A percentile compares a stretch with the other conserved stretches of the same genome.
These are phyloP conservation scores for Fraxinus americana DNA, from an alignment of 257 asterid species.

Conservation along the genomic window DNA sequence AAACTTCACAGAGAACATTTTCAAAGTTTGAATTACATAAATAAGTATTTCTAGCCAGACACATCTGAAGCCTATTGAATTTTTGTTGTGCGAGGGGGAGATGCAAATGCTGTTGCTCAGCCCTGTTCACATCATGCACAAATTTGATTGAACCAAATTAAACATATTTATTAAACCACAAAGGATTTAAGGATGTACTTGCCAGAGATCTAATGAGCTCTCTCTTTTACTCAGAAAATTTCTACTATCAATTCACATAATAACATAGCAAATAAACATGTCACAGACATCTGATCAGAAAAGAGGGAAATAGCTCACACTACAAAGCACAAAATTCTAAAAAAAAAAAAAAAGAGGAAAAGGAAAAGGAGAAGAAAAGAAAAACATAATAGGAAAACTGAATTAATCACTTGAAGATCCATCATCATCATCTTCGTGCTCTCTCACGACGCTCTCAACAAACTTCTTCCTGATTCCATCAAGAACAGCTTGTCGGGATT, in stretches of 20 bases:
- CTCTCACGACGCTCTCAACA: constrained; percentile 76
- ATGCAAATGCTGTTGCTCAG: no score
- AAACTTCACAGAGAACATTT: no score
- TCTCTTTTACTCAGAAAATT: background rate
- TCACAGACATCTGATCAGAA: background rate
- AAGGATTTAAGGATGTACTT: no score
- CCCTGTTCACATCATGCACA: no score
- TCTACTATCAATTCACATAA: background rate
- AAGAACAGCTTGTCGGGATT: constrained; percentile 73
- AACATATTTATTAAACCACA: no score
- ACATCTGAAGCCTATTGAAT: no score
- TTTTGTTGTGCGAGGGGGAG: no score
- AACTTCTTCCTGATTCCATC: constrained; percentile 81
- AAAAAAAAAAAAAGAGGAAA: no score
- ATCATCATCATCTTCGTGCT: constrained; percentile 77
- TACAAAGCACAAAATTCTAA: background rate
- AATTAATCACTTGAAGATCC: constrained; percentile 78
- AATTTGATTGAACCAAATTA: no score
- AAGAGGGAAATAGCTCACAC: background rate
- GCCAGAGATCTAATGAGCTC: no score
- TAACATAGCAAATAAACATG: background rate
- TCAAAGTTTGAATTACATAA: no score
- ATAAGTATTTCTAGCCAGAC: no score
- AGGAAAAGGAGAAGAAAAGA: background rate
- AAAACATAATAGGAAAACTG: background rate